Base-by-base conservation (phyloP, 2,329 filamentous ascomycete genomes). In the Nemania abortiva region DNA sequence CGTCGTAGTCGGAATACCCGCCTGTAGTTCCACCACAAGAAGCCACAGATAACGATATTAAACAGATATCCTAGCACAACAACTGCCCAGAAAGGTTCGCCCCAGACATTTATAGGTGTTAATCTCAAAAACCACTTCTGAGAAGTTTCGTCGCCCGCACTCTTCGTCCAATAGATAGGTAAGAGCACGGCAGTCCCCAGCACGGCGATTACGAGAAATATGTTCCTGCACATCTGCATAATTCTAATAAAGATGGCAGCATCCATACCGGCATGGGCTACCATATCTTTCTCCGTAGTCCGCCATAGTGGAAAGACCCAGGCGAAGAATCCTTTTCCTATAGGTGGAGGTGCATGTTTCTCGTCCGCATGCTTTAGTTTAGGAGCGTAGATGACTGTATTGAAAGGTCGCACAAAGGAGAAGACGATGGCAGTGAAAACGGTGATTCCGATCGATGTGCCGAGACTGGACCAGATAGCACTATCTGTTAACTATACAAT, bases 291-390 rank as follows among this genome's bases (percentile, higher is more conserved):
- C 82, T 99, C 96, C 68, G 88, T 90, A 15, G 92, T 95, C 69
- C 86, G 88, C 81, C 94, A 86, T 37, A 99, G 83, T 0, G 95
- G 95, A 22, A 85, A 84, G 37, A 97, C 80, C 96, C 96, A 99
- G 56, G 94, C 91, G 78, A 97, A 94, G 10, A 95, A 84, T n/a
- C 93, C 92, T 77, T 92, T 97, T 65, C 92, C 93, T 75, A 98
- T 87, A 0, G 92, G 90, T 13, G 96, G 96, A 20, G 95, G 96
- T 10, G 92, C 89, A 82, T 97, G 94, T 81, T 92, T 94, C 74
- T 93, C 90, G 79, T 98, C 95, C 78, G 94, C 92, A 84, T 98
- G 91, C 79, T 97, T 97, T 57, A 97, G 86, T 79, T 97, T 95
- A 49, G 96, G 96, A 3, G 96, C 95, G 82, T 99, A 99, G 56